A percentile compares a stretch with the other conserved stretches of the same genome.
Conservation (phyloP, 805 yeast species). For the Ogataea corticis region DNA sequence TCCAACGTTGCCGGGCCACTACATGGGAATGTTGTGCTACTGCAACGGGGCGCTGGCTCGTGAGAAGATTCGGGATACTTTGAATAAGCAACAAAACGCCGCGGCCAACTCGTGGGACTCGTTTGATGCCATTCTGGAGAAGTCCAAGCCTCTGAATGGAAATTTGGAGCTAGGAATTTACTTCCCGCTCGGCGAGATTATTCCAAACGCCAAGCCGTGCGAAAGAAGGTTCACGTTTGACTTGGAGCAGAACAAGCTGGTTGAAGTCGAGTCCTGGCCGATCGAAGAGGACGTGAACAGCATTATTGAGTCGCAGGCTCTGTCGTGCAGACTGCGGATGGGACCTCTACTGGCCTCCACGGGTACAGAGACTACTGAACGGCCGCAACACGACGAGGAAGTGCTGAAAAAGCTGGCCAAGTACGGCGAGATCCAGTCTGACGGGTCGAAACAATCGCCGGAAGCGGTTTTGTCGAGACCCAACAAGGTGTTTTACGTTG, state of each 20-base stretch:
- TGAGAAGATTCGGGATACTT: slow-evolving; percentile 65
- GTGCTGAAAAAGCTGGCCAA: slow-evolving; percentile 27
- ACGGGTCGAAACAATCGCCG: slow-evolving; percentile 47
- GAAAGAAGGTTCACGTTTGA: slow-evolving; percentile 51
- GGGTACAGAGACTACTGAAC: slow-evolving; percentile 1
- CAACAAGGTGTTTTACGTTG: slow-evolving; percentile 74
- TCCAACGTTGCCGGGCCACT: slow-evolving; percentile 73
- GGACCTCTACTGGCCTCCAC: slow-evolving; percentile 66
- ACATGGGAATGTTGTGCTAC: slow-evolving; percentile 95
- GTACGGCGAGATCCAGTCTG: slow-evolving; percentile 48
- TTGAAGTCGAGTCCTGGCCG: slow-evolving; percentile 42
- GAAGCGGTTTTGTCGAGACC: slow-evolving; percentile 57
- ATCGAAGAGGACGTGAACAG: slow-evolving; percentile 66
- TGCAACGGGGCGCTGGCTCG: slow-evolving; percentile 90
- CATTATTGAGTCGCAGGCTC: slow-evolving; percentile 84
- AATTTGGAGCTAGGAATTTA: slow-evolving; percentile 66
- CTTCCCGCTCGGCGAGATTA: slow-evolving; percentile 89
- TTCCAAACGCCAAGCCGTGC: slow-evolving; percentile 75
- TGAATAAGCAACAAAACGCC: slow-evolving; percentile 47
- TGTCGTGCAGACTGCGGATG: slow-evolving; percentile 77
- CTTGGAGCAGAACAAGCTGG: slow-evolving; percentile 29
- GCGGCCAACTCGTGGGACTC: slow-evolving; percentile 50
- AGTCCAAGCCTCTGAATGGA: slow-evolving; percentile 32
- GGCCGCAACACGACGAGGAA: slow-evolving; percentile 18
- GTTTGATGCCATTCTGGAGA: slow-evolving; percentile 56